Percentiles rank a stretch among this genome's conserved stretches.
These are phyloP conservation scores for Lentinus tigrinus DNA, from an alignment of 768 basidiomycete genomes.

Conservation along the genomic window DNA sequence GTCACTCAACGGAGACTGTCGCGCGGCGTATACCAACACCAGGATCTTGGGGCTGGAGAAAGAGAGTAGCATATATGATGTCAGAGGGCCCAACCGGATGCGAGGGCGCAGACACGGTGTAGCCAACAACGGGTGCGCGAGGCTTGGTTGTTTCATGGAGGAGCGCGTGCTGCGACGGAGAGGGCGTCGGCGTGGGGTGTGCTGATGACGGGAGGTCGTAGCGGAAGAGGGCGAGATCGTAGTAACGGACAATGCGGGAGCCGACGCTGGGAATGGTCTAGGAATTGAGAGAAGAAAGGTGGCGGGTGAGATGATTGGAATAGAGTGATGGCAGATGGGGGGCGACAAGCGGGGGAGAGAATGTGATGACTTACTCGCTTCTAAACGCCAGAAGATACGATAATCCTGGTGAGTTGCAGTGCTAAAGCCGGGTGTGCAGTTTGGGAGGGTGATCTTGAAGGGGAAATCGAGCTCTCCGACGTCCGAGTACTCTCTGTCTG, in stretches of 20 bases:
- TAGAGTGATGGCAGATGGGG: slow-evolving; percentile 12
- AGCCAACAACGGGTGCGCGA: slow-evolving; percentile 58
- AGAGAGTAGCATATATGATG: slow-evolving; percentile 63
- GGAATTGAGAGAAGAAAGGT: slow-evolving; percentile 40
- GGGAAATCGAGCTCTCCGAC: slow-evolving; percentile 67
- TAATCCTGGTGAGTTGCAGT: slow-evolving; percentile 76
- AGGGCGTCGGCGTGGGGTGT: slow-evolving; percentile 26
- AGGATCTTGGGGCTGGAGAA: slow-evolving; percentile 59
- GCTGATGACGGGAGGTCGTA: slow-evolving; percentile 53
- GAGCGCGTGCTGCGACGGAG: slow-evolving; percentile 35
- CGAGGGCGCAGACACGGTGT: slow-evolving; percentile 54
- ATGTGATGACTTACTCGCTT: slow-evolving; percentile 58
- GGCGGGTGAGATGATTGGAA: slow-evolving; percentile 8
- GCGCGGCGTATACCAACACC: slow-evolving; percentile 59
- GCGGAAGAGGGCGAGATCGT: slow-evolving; percentile 70
- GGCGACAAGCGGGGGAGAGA: slow-evolving; percentile 11
- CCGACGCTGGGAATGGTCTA: slow-evolving; percentile 74
- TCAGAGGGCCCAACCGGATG: slow-evolving; percentile 70
- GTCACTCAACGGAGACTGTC: slow-evolving; percentile 66
- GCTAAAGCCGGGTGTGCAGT: slow-evolving; percentile 61
- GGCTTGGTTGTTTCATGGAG: slow-evolving; percentile 49
- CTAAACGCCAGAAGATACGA: slow-evolving; percentile 78
- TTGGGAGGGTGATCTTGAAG: slow-evolving; percentile 69
- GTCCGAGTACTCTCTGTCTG: slow-evolving; percentile 53
- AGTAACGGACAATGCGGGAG: slow-evolving; percentile 63